phyloP scores from a whole-genome alignment of 169 alveolate species.

The Cryptosporidium baileyi region DNA sequence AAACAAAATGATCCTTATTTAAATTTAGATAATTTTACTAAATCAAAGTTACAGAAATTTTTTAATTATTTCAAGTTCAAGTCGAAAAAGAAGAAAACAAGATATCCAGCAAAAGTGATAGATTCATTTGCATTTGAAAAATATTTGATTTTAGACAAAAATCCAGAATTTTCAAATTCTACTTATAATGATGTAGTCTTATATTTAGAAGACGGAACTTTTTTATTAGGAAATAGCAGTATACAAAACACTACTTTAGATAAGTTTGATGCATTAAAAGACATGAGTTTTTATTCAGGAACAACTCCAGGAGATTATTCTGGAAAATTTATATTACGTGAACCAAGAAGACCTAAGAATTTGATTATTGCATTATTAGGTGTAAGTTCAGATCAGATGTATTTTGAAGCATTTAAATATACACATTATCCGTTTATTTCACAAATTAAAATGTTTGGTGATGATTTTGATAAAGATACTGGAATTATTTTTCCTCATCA shows the following conservation, averaged over 20 bases:
- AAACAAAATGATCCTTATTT: slow-evolving; percentile 17
- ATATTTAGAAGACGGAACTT: too few species aligned
- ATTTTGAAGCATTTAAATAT: slow-evolving; percentile 55
- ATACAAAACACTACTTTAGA: not conserved
- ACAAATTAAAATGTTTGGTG: slow-evolving; percentile 47
- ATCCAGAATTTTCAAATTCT: not conserved
- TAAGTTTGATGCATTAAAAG: not conserved
- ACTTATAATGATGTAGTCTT: not conserved
- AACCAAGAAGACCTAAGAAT: slow-evolving; percentile 63
- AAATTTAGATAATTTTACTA: slow-evolving; percentile 23
- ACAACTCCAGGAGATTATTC: slow-evolving; percentile 46
- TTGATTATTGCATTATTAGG: slow-evolving; percentile 29
- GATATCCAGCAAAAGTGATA: not conserved
- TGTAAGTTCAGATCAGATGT: slow-evolving; percentile 45
- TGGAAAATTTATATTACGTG: not conserved
- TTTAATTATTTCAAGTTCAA: slow-evolving; percentile 5
- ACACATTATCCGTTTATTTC: slow-evolving; percentile 52
- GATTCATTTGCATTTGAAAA: slow-evolving; percentile 30
- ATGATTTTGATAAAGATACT: not conserved
- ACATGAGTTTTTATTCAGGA: not conserved
- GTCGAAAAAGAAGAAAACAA: not conserved
- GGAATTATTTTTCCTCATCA: slow-evolving; percentile 53
- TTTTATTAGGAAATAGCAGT: not conserved
- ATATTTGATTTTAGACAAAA: slow-evolving; percentile 15
- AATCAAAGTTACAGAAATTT: slow-evolving; percentile 25